Evolutionary conservation across 306 rosid species (phyloP), one percentile per base, ranked within the genome.

Genomic region (Quercus dentata): DNA sequence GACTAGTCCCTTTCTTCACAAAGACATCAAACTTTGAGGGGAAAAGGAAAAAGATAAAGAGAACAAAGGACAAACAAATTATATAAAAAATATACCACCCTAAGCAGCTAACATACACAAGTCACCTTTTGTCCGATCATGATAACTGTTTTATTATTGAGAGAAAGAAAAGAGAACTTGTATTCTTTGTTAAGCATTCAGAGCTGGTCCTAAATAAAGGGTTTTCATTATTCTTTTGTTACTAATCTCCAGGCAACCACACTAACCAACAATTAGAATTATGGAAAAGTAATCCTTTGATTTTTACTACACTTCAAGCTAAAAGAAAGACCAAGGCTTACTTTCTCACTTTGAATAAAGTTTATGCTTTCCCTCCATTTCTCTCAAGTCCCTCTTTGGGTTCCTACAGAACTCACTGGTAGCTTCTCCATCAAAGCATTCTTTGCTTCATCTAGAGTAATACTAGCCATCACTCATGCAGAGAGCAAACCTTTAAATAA

Each of bases 391-490:
- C 56, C 20, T 59, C 33, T 74, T 79, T 33, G 56, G 59, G 69
- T 76, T 80, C 62, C 52, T 74, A 75, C 78, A 84, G 77, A 71
- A 31, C 21, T 74, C 65, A 41, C 80, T 74, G 73, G 73, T 76
- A 90, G 85, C 93, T 87, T 87, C 91, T 85, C 30, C 85, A 71
- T 80, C 79, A 91, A 87, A 89, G 73, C 87, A 91, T 92, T 91
- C 97, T 75, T 90, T 92, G 76, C 94, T 89, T 92, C 80, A 81
- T 33, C 84, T 79, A 58, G 75, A 79, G 44, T 58, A 70, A 25
- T 69, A 79, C 71, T 46, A 68, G 55, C 56, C 41, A 38, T 84
- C 86, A 73, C 76, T 67, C 67, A 77, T 21, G 35, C 80, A 82
- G 71, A 70, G 76, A 80, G 71, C 80, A 79, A 88, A 71, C 74